Evolutionary conservation across 1,284 basidiomycete genomes (phyloP).

Genomic region (Boletus holoroseus): DNA sequence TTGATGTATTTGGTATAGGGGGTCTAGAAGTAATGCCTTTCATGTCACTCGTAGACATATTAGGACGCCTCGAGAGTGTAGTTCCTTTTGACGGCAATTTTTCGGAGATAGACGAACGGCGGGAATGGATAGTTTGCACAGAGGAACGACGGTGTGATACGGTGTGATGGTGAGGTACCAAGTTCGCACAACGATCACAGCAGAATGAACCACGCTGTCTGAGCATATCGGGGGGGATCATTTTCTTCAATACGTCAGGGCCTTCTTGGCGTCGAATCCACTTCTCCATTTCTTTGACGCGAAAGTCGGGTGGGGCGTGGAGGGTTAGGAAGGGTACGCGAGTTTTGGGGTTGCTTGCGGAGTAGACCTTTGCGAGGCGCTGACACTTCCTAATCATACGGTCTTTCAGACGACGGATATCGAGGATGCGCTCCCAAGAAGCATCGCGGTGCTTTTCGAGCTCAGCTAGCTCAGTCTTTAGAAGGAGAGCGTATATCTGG

Average conservation of each 20-base stretch:
- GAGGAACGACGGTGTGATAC: conserved; percentile 29
- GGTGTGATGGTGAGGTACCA: conserved; percentile 33
- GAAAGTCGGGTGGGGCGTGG: conserved; percentile 63
- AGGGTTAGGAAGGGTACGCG: conserved; percentile 52
- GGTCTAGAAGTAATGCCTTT: background rate
- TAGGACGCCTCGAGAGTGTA: conserved; percentile 22
- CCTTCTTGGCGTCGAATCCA: conserved; percentile 51
- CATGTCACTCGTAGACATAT: conserved; percentile 8
- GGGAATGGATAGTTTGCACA: conserved; percentile 24
- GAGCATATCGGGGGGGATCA: conserved; percentile 18
- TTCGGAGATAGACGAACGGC: conserved; percentile 27
- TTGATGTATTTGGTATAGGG: conserved; percentile 16
- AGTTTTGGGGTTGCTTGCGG: conserved; percentile 36
- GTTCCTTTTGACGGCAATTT: conserved; percentile 11
- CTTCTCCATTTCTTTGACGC: conserved; percentile 70
- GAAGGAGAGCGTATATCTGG: conserved; percentile 57
- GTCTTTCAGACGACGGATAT: conserved; percentile 71
- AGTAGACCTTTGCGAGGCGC: conserved; percentile 44
- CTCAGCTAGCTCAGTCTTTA: conserved; percentile 55
- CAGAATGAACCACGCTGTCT: conserved; percentile 32
- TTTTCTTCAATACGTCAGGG: conserved; percentile 25
- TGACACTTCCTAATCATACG: conserved; percentile 74
- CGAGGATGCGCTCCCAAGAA: conserved; percentile 60
- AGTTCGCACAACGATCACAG: conserved; percentile 34
- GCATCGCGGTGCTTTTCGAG: conserved; percentile 50